phyloP scores from a whole-genome alignment of 805 yeast genomes.

The Blastobotrys americana region DNA sequence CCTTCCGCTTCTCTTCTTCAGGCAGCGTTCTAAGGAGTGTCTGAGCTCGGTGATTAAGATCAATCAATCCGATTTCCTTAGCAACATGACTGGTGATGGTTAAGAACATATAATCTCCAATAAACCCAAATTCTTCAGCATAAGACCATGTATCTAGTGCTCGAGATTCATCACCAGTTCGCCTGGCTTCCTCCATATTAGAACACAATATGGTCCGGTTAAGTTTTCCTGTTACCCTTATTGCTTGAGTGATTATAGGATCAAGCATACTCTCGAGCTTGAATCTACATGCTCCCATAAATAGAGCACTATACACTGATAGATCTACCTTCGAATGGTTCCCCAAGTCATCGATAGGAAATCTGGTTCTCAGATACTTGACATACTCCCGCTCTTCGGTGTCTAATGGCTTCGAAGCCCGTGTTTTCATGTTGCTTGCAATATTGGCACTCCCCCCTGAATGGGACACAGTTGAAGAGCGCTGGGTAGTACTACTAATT shows the following conservation, averaged over 20 bases:
- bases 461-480: too few species aligned
- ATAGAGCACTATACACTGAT: not conserved
- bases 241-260: not conserved
- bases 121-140: too few species aligned
- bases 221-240: not conserved
- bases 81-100: too few species aligned
- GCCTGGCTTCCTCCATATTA: not conserved
- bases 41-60: too few species aligned
- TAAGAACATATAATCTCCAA: too few species aligned
- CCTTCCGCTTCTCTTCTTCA: too few species aligned
- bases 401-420: too few species aligned
- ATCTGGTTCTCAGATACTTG: not conserved
- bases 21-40: too few species aligned
- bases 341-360: not conserved
- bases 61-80: too few species aligned
- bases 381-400: not conserved
- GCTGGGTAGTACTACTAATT: too few species aligned
- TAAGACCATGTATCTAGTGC: not conserved
- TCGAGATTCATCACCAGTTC: not conserved
- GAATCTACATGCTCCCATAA: not conserved
- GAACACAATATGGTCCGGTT: not conserved
- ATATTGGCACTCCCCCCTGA: too few species aligned
- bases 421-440: too few species aligned
- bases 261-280: not conserved
- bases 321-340: not conserved